Percentiles rank a stretch among this genome's conserved stretches.
Conservation (phyloP, 345 rosid species). For the Syzygium oleosum region DNA sequence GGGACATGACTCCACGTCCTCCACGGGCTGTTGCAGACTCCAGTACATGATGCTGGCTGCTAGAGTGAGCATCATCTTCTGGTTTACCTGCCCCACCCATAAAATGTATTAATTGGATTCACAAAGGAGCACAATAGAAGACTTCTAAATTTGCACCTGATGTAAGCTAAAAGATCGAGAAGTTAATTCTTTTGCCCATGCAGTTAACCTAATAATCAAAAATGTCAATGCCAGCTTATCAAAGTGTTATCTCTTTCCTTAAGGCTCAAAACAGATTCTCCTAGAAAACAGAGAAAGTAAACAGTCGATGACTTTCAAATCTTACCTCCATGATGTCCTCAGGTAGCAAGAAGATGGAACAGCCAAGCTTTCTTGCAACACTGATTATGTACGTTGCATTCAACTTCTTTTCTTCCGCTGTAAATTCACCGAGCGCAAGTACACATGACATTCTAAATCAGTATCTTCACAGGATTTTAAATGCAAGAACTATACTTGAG, state of each 20-base stretch:
- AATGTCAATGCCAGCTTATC: neutral
- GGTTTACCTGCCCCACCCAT: slow-evolving; percentile 62
- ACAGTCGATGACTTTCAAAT: neutral
- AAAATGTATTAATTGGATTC: neutral
- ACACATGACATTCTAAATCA: neutral
- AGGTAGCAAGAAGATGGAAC: slow-evolving; percentile 94
- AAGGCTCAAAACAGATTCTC: neutral
- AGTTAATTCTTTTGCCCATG: neutral
- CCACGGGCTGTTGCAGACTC: slow-evolving; percentile 45
- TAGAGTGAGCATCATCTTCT: slow-evolving; percentile 88
- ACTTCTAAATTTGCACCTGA: neutral
- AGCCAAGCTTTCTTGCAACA: slow-evolving; percentile 91
- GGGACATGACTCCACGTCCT: slow-evolving; percentile 30
- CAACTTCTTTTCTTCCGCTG: slow-evolving; percentile 87
- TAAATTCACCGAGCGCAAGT: neutral
- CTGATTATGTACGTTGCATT: slow-evolving; percentile 94
- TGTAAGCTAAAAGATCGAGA: neutral
- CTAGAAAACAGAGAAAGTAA: neutral
- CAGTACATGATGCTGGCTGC: slow-evolving; percentile 93
- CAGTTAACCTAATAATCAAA: neutral
- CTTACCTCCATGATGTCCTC: slow-evolving; percentile 95
- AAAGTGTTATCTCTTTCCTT: neutral
- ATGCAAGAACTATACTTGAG: neutral
- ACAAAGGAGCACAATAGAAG: neutral
- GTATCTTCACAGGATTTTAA: neutral